A percentile compares a stretch with the other conserved stretches of the same genome.
phyloP scores from a whole-genome alignment of 805 yeast genomes.

The Candida endomychidarum region DNA sequence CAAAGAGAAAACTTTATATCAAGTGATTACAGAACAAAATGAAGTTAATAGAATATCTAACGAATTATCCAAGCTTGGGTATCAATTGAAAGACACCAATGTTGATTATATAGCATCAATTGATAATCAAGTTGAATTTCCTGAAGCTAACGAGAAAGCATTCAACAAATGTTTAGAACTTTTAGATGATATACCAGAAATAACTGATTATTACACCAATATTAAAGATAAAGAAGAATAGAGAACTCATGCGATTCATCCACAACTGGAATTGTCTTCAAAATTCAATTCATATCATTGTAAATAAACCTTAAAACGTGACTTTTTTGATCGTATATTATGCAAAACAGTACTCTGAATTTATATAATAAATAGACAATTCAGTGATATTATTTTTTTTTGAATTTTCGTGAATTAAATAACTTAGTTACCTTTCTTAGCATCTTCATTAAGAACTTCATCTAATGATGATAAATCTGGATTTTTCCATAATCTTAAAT shows the following conservation, averaged over 20 bases:
- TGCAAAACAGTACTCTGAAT: conserved; percentile 10
- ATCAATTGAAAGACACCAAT: conserved; percentile 67
- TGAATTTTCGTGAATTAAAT: not conserved
- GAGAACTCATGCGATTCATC: no score
- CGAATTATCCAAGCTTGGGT: conserved; percentile 50
- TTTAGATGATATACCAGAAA: conserved; percentile 81
- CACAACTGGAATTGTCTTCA: no score
- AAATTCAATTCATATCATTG: no score
- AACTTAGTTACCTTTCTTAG: conserved; percentile 17
- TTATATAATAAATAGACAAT: not conserved
- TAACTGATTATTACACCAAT: conserved; percentile 76
- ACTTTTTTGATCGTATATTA: conserved; percentile 15
- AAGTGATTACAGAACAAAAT: conserved; percentile 62
- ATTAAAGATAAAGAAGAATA: conserved; percentile 20
- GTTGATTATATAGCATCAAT: conserved; percentile 64
- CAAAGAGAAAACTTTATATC: conserved; percentile 27
- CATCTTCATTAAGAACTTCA: conserved; percentile 39
- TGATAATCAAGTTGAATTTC: conserved; percentile 57
- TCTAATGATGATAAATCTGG: conserved; percentile 44
- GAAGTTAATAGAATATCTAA: conserved; percentile 64
- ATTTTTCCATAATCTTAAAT: conserved; percentile 48
- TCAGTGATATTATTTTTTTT: not conserved
- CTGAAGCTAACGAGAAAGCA: conserved; percentile 50
- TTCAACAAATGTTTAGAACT: conserved; percentile 57
- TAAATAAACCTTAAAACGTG: no score